Evolutionary conservation across 176 grass and related monocot genomes (phyloP), one percentile per base, ranked within the genome.

Genomic region (Poa pratensis): DNA sequence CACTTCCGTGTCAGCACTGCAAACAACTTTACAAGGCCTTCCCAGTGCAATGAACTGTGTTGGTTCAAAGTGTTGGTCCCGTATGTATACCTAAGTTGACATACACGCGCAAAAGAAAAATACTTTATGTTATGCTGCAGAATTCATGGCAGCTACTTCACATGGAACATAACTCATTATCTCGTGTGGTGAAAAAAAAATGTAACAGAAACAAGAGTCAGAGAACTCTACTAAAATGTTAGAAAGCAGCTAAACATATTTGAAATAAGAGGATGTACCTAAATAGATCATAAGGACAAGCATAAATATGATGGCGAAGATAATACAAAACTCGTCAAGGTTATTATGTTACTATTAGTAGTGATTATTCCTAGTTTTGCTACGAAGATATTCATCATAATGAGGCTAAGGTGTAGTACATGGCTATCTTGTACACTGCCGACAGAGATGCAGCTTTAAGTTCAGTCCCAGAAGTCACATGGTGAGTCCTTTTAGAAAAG

Each of bases 21-120:
- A 98, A 80, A 98, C 53, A 32, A 86, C 85, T 82, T 89, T 93
- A 88, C 96, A 98, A 68, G 96, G 91, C 68, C 87, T 87, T 61
- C 96, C 96, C 7, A 83, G 82, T 83, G 93, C 89, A 86, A 95
- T 95, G 83, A 98, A 98, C 72, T 95, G 96, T 60, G 68, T 75
- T 15, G 93, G 96, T 66, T 95, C 91, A 87, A 98, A 94, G 57
- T 80, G 81, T 76, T 89, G 87, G 54, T 98, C 96, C 77, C 89
- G 89, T 86, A 95, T 98, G 85, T 93, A 98, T 54, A 87, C 93
- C 96, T 98, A 85, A 75, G 81, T 49, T 89, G 78, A 75, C 71
- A 74, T 63, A 37, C 77, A 82, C 24, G 52, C 46, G 32, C 40
- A 53, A 34, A 34, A 15, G 9, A 26, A 28, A 73, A 75, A 18